Conservation (phyloP, 352 stramenopile genomes). For the Phytophthora meadii region DNA sequence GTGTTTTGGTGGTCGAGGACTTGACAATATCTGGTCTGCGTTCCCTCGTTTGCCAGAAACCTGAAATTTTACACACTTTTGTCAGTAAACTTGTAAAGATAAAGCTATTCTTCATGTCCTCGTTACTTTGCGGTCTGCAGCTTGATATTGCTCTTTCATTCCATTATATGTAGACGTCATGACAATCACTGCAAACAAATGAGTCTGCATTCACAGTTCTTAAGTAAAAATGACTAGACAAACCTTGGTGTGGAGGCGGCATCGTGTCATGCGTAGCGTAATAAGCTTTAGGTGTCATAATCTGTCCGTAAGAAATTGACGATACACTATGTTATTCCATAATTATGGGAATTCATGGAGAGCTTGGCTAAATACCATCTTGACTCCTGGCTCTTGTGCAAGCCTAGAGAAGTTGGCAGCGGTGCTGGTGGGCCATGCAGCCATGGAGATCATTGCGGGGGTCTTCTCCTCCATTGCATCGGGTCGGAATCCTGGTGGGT, state of each 20-base stretch:
- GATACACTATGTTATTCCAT: slow-evolving; percentile 1
- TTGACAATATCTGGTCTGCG: slow-evolving; percentile 27
- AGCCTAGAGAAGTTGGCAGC: slow-evolving; percentile 47
- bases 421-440: slow-evolving; percentile 52
- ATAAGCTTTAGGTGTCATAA: slow-evolving; percentile 60
- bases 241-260: slow-evolving; percentile 68
- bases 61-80: slow-evolving; percentile 26
- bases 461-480: slow-evolving; percentile 23
- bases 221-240: neutral
- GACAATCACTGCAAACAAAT: slow-evolving; percentile 57
- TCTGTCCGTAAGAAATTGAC: slow-evolving; percentile 38
- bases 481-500: slow-evolving; percentile 3
- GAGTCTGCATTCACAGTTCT: slow-evolving; percentile 1
- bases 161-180: slow-evolving; percentile 49
- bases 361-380: slow-evolving; percentile 40
- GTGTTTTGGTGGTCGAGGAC: slow-evolving; percentile 39
- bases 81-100: slow-evolving; percentile 11
- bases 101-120: neutral
- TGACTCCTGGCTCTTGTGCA: slow-evolving; percentile 35
- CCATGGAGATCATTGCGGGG: slow-evolving; percentile 28
- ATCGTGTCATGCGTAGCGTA: slow-evolving; percentile 75
- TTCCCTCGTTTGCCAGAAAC: slow-evolving; percentile 46
- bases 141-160: slow-evolving; percentile 59
- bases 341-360: neutral
- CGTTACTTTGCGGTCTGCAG: slow-evolving; percentile 65